Conservation (phyloP, 176 grass and related monocot species). For the Rhynchospora breviuscula region DNA sequence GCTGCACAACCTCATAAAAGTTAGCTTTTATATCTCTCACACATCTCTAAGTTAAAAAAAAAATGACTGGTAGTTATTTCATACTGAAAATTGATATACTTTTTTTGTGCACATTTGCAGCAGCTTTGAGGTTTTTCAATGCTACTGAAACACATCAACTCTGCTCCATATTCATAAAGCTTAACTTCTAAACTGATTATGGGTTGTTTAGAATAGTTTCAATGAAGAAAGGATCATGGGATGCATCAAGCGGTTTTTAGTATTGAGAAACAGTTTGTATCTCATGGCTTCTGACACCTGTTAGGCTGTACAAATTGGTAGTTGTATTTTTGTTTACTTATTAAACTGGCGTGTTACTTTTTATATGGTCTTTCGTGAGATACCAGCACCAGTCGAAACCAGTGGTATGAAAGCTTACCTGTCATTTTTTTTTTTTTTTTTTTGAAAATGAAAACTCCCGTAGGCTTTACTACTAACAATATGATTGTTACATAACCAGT, state of each 20-base stretch:
- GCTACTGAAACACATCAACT: background rate
- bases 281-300: background rate
- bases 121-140: background rate
- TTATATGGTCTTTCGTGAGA: background rate
- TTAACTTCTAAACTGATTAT: background rate
- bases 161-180: background rate
- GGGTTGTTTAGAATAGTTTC: background rate
- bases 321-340: constrained; percentile 6
- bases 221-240: background rate
- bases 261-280: background rate
- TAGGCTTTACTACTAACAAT: no score
- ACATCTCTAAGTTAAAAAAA: background rate
- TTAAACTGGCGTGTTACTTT: background rate
- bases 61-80: background rate
- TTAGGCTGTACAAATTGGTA: background rate
- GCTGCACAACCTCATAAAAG: background rate
- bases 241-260: no score
- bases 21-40: background rate
- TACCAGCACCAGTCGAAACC: background rate
- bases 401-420: background rate
- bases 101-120: background rate
- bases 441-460: no score
- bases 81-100: background rate
- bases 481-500: no score
- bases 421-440: no score